Conservation (phyloP, 192 early-diverging fungal species). For the Backusella tarrabulga region DNA sequence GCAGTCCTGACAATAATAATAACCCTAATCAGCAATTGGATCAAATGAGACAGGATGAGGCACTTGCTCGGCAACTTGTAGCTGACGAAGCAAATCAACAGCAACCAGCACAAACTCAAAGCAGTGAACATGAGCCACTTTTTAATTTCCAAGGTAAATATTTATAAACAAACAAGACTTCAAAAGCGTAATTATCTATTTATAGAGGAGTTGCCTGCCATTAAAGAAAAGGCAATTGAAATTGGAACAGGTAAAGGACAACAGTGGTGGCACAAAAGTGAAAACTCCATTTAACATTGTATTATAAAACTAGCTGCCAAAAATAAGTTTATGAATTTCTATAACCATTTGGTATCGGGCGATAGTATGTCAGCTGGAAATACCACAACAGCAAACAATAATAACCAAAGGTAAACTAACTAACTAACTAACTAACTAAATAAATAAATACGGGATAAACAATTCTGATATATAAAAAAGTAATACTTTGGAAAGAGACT, state of each 20-base stretch:
- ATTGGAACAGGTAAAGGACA: conserved; percentile 44
- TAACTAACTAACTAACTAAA: no score
- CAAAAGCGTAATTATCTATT: background rate
- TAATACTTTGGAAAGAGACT: conserved; percentile 13
- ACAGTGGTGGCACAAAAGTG: background rate
- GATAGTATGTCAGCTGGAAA: background rate
- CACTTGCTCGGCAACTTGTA: conserved; percentile 43
- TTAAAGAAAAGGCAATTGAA: conserved; percentile 52
- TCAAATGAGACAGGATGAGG: conserved; percentile 51
- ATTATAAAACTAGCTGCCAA: conserved; percentile 42
- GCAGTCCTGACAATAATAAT: background rate
- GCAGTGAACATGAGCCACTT: background rate
- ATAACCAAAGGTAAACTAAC: background rate
- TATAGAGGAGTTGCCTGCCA: conserved; percentile 53
- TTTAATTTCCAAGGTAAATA: conserved; percentile 20
- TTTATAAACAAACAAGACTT: background rate
- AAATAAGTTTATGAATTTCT: conserved; percentile 52
- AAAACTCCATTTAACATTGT: background rate
- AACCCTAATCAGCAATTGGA: conserved; percentile 31
- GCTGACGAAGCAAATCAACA: conserved; percentile 44
- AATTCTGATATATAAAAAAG: background rate
- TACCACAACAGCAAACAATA: background rate
- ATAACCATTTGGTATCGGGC: conserved; percentile 42
- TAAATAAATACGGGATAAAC: background rate
- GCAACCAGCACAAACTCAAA: background rate